Base-by-base conservation (phyloP, 2,329 filamentous ascomycete species). In the Botrytis sinoallii region DNA sequence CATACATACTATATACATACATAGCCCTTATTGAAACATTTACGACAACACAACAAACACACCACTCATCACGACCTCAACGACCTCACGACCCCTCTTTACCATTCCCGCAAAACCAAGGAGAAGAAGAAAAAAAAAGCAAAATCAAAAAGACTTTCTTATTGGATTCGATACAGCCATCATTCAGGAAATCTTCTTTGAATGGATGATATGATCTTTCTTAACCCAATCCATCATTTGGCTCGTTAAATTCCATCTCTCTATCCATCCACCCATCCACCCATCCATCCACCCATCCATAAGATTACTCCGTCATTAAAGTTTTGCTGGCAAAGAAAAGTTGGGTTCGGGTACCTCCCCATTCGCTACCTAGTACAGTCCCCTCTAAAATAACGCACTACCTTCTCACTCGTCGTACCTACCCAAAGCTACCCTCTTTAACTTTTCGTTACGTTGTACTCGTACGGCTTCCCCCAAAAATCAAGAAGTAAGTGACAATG, bases 361-460 rank as follows among this genome's bases (percentile, higher is more conserved):
- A 65, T 71, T 71, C 70, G 44, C 46, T 55, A 40, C 46, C 38
- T 3, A n/a, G 48, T 55, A 55, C 48, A 67, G 65, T 40, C 29
- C 14, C 65, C 32, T 52, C 67, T 46, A 61, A 61, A 46, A 42
- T 65, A 64, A 48, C 46, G 55, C 64, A 46, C 71, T 55, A 57
- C 63, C 18, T 68, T 40, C 60, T 42, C 61, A 52, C 70, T 66
- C 52, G 63, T 68, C 42, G 71, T 72, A 68, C 71, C 63, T 71
- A 65, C 59, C 70, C 52, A 70, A 70, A 59, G 55, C 29, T 60
- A 70, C 52, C 67, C 42, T 40, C 38, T 60, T 60, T 70, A 71
- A 44, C 70, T 44, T 71, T 71, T 66, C 67, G 70, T 71, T 71
- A 71, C 70, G 60, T 71, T 42, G 59, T 55, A 66, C 70, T n/a